Conservation (phyloP, 176 grass and related monocot species). For the Cenchrus fungigraminus region DNA sequence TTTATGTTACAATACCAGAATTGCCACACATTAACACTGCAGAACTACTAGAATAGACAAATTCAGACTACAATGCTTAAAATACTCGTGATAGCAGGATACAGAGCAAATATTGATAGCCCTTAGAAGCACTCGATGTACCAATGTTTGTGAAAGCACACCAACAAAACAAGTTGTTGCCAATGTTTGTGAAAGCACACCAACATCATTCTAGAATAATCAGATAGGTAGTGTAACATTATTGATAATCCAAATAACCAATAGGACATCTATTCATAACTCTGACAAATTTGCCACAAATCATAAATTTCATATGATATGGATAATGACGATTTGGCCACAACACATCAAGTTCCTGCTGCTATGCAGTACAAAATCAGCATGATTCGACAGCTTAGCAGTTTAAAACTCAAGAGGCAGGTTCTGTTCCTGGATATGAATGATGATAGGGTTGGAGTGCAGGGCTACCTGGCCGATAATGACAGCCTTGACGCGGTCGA, state of each 20-base stretch:
- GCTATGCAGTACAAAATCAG: not conserved
- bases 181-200: not conserved
- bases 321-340: not conserved
- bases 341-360: not conserved
- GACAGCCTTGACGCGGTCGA: conserved; percentile 82
- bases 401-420: not conserved
- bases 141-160: not conserved
- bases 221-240: not conserved
- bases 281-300: not conserved
- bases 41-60: not conserved
- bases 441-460: not conserved
- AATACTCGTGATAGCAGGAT: not conserved
- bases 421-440: not conserved
- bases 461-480: conserved; percentile 88
- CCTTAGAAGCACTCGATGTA: not conserved
- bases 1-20: not conserved
- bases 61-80: not conserved
- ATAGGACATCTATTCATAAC: not conserved
- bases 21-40: not conserved
- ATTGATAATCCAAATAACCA: not conserved
- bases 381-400: not conserved
- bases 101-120: not conserved
- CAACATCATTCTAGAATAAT: not conserved
- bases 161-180: not conserved
- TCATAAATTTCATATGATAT: not conserved